phyloP scores from a whole-genome alignment of 129 eudicot genomes.

The Heracleum sosnowskyi region DNA sequence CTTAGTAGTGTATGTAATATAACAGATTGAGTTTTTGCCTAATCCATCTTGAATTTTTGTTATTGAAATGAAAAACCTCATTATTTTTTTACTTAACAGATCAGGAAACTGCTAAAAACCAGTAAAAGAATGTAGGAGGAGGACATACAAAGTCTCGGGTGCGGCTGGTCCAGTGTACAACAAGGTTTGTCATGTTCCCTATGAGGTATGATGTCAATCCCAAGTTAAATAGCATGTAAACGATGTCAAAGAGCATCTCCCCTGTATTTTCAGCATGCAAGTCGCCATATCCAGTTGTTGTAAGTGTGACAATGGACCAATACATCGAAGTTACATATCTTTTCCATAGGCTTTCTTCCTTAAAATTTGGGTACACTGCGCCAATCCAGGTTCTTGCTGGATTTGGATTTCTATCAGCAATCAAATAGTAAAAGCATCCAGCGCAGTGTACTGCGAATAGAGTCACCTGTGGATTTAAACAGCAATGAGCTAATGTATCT shows the following conservation, averaged over 20 bases:
- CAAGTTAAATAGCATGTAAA: constrained; percentile 80
- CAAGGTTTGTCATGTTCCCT: constrained; percentile 97
- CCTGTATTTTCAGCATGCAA: constrained; percentile 77
- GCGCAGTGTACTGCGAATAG: constrained; percentile 90
- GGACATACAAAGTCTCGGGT: constrained; percentile 79
- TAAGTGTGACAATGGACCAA: constrained; percentile 87
- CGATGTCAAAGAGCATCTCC: constrained; percentile 82
- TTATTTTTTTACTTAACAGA: constrained; percentile 5
- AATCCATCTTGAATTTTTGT: not conserved
- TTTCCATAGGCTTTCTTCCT: constrained; percentile 58
- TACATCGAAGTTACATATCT: constrained; percentile 68
- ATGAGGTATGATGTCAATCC: constrained; percentile 89
- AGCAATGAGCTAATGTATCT: constrained; percentile 5
- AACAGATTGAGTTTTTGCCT: not conserved
- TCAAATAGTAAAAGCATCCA: constrained; percentile 81
- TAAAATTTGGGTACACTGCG: constrained; percentile 63
- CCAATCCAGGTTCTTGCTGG: constrained; percentile 86
- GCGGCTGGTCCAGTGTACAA: constrained; percentile 87
- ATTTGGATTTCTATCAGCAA: constrained; percentile 84
- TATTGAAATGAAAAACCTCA: too few relatives aligned
- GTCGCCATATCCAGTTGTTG: constrained; percentile 93
- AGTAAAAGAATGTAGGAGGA: constrained; percentile 9
- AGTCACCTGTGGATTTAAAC: constrained; percentile 55
- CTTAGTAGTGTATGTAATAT: not conserved
- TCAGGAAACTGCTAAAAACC: not conserved